Evolutionary conservation across 73 alveolate genomes (phyloP).

Genomic region (Tetrahymena borealis): DNA sequence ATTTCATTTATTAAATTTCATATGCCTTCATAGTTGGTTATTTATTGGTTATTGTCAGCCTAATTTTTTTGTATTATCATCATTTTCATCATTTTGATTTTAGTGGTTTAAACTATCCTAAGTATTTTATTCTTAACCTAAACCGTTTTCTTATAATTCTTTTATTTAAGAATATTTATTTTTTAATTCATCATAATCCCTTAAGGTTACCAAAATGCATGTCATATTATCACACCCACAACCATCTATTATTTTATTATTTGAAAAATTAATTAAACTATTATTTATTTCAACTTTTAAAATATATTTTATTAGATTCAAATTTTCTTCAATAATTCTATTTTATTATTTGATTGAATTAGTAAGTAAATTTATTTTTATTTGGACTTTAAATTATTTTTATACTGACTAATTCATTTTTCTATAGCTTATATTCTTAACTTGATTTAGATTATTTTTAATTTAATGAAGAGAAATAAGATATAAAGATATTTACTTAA

Average conservation of each 20-base stretch:
- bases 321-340: no score
- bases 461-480: no score
- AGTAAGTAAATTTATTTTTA: no score
- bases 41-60: background rate
- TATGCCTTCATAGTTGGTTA: background rate
- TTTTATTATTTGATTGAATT: no score
- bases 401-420: no score
- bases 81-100: background rate
- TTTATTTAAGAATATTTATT: background rate
- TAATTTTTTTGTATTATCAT: background rate
- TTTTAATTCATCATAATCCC: conserved; percentile 4
- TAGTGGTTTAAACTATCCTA: background rate
- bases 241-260: conserved; percentile 7
- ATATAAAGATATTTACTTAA: background rate
- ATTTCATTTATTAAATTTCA: no score
- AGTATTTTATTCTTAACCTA: background rate
- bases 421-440: no score
- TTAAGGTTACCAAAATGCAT: conserved; percentile 18
- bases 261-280: background rate
- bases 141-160: background rate
- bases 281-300: no score
- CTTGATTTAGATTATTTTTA: no score
- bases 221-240: conserved; percentile 46
- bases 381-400: no score
- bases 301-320: no score